Base-by-base conservation (phyloP, 306 rosid species). In the Acacia acuminata region DNA sequence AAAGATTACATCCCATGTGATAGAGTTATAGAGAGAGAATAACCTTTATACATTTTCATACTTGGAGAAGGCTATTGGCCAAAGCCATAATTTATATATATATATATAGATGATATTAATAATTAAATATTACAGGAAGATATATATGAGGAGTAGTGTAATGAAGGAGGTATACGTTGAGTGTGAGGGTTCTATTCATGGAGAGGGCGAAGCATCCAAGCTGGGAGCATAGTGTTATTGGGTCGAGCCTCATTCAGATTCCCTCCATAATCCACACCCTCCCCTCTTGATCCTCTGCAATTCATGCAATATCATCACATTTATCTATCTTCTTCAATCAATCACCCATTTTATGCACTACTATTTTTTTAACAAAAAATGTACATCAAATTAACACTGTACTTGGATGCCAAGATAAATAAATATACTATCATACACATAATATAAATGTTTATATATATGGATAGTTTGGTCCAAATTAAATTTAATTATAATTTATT, bases 191-290 rank as follows among this genome's bases (percentile, higher is more conserved):
- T 63, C 69, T 63, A 91, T 14, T 85, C 84, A 70, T 84, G 79
- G 60, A 80, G 38, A 30, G 81, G 86, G 85, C 84, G 76, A 79
- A 94, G 90, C 98, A 94, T 92, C 98, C 98, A 92, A 3, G 58
- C n/a, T 16, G 90, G 95, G 78, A 90, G 87, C 32, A 83, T 78
- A 3, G 78, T 8, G 13, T n/a, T 3, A 19, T 77, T 83, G 10
- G 82, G 79, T 79, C 56, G 75, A n/a, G 60, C 32, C 51, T 83
- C 81, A n/a, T 44, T 10, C 19, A 56, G 38, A n/a, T 8, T 70
- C 11, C 24, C 78, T 25, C 76, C 86, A 9, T 81, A 84, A 10
- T 79, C 80, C 47, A 43, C 85, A 32, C 13, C 77, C 36, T 82
- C 77, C 22, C 32, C 78, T 17, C 86, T 60, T 16, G 14, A 75